A percentile compares a stretch with the other conserved stretches of the same genome.
These are phyloP conservation scores for Kwoniella sp. DNA, from an alignment of 768 basidiomycete species.

Conservation along the genomic window DNA sequence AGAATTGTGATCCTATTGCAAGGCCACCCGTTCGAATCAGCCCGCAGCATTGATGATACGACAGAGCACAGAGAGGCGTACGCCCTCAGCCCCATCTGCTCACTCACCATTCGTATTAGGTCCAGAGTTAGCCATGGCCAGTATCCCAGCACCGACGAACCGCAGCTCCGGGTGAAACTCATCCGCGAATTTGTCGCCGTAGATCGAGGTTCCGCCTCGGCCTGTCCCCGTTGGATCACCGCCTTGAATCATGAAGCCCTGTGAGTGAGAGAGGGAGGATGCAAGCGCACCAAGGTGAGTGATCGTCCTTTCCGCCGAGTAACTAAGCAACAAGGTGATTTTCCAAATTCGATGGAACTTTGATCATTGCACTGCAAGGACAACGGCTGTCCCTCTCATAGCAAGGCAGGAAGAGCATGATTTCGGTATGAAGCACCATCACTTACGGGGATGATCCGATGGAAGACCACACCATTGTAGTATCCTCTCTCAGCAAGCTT, in stretches of 20 bases:
- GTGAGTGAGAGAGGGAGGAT: not conserved
- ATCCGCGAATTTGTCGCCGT: constrained; percentile 72
- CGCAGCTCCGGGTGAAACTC: constrained; percentile 87
- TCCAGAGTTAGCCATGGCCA: constrained; percentile 61
- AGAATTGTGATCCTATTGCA: constrained; percentile 52
- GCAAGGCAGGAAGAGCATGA: not conserved
- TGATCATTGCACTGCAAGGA: too few species aligned
- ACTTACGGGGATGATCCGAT: constrained; percentile 83
- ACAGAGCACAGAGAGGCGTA: too few species aligned
- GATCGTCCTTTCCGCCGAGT: not conserved
- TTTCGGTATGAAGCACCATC: too few species aligned
- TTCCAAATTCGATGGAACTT: not conserved
- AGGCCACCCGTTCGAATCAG: not conserved
- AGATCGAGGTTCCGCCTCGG: constrained; percentile 64
- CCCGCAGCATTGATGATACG: not conserved
- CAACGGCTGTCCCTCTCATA: too few species aligned
- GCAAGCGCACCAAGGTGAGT: too few species aligned
- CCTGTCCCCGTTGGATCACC: constrained; percentile 97
- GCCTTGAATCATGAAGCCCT: constrained; percentile 97
- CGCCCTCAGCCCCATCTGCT: too few species aligned
- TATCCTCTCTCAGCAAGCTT: constrained; percentile 89
- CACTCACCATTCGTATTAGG: constrained; percentile 59
- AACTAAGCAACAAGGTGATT: too few species aligned
- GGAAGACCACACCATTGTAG: constrained; percentile 86
- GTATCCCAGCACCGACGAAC: constrained; percentile 93